Percentiles rank a stretch among this genome's conserved stretches.
Evolutionary conservation across 768 basidiomycete species (phyloP).

Genomic region (Coprinellus micaceus): DNA sequence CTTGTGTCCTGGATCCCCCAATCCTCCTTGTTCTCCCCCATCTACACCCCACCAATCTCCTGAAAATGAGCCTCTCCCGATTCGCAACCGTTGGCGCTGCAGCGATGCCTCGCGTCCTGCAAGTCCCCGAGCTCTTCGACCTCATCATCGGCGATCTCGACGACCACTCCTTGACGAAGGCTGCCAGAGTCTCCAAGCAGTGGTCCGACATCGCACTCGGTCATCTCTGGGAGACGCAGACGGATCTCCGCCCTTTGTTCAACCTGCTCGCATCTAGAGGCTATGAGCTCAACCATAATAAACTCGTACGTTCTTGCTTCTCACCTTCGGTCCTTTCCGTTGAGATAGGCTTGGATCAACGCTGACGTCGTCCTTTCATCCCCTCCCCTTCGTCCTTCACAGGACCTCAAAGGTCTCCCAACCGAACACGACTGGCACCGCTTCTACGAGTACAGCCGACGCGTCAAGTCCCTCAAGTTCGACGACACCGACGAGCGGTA

Average conservation of each 20-base stretch:
- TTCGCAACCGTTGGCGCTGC: neutral
- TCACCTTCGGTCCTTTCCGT: neutral
- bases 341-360: neutral
- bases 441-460: constrained; percentile 51
- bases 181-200: constrained; percentile 51
- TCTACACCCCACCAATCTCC: neutral
- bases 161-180: constrained; percentile 34
- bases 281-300: constrained; percentile 20
- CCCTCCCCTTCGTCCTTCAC: constrained; percentile 1
- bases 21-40: neutral
- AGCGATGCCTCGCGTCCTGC: constrained; percentile 35
- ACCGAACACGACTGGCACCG: constrained; percentile 50
- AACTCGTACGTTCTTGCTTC: constrained; percentile 26
- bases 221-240: constrained; percentile 53
- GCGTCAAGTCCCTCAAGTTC: constrained; percentile 39
- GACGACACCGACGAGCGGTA: constrained; percentile 22
- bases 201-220: constrained; percentile 61
- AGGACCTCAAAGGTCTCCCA: constrained; percentile 42
- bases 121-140: constrained; percentile 57
- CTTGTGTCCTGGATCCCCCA: neutral
- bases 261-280: constrained; percentile 40
- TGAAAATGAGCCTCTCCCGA: neutral
- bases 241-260: constrained; percentile 44
- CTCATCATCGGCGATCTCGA: constrained; percentile 52
- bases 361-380: neutral